phyloP scores from a whole-genome alignment of 2,329 filamentous ascomycete genomes.

The Penicillium hordei region DNA sequence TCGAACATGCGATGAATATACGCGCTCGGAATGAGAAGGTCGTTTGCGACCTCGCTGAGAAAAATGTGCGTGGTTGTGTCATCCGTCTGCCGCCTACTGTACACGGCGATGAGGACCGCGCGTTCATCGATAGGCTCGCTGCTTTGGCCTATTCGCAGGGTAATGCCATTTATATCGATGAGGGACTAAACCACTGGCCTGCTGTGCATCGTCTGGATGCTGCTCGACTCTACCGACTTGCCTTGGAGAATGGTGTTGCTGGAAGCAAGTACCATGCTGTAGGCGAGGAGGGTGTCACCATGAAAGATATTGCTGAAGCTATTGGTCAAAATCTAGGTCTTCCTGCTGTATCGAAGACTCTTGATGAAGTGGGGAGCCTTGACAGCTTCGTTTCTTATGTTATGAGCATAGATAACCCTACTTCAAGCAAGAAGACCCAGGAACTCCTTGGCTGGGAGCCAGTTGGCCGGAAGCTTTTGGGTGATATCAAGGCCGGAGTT shows the following conservation, averaged over 20 bases:
- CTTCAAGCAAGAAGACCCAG: slow-evolving; percentile 40
- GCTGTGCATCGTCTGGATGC: slow-evolving; percentile 43
- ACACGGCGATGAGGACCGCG: slow-evolving; percentile 38
- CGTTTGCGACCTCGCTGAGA: slow-evolving; percentile 16
- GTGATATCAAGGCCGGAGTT: slow-evolving; percentile 31
- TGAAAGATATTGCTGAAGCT: slow-evolving; percentile 38
- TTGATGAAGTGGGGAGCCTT: slow-evolving; percentile 32
- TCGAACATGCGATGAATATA: slow-evolving; percentile 19
- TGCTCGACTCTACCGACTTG: slow-evolving; percentile 39
- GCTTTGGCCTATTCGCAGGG: slow-evolving; percentile 29
- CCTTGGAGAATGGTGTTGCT: slow-evolving; percentile 39
- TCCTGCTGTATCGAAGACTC: slow-evolving; percentile 29
- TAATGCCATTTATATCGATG: slow-evolving; percentile 36
- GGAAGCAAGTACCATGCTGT: slow-evolving; percentile 41
- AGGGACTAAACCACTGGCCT: slow-evolving; percentile 40
- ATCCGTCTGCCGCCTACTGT: slow-evolving; percentile 43
- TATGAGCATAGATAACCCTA: slow-evolving; percentile 32
- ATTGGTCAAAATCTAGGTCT: slow-evolving; percentile 39
- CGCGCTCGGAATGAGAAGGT: slow-evolving; percentile 29
- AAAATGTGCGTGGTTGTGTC: slow-evolving; percentile 35
- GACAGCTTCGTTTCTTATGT: slow-evolving; percentile 31
- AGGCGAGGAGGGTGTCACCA: slow-evolving; percentile 36
- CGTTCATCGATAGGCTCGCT: slow-evolving; percentile 33
- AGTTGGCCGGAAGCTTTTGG: slow-evolving; percentile 25
- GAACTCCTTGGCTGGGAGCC: slow-evolving; percentile 39